Evolutionary conservation across 2,329 filamentous ascomycete genomes (phyloP).

Genomic region (Trichoderma pleuroti): DNA sequence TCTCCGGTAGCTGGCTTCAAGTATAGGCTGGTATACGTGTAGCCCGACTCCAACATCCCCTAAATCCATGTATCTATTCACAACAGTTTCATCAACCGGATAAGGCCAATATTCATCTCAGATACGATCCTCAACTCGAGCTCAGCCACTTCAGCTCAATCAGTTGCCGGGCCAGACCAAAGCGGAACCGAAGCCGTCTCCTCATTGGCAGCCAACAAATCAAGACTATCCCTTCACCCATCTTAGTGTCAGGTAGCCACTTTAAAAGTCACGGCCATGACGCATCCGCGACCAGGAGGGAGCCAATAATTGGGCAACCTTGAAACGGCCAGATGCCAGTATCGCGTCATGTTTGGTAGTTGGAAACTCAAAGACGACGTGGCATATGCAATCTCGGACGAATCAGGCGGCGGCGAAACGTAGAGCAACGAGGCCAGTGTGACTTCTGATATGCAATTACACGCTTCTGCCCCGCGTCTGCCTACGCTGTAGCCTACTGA

Average conservation of each 20-base stretch:
- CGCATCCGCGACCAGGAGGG: not conserved
- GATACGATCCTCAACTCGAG: not conserved
- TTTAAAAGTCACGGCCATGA: not conserved
- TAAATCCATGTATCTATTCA: not conserved
- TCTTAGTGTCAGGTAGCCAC: not conserved
- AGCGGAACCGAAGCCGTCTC: not conserved
- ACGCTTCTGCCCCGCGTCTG: constrained; percentile 8
- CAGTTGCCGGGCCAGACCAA: not conserved
- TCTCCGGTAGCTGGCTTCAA: not conserved
- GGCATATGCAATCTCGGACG: not conserved
- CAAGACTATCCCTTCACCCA: constrained; percentile 9
- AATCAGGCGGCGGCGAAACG: not conserved
- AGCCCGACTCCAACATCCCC: not conserved
- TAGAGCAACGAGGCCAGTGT: not conserved
- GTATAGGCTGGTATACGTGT: not conserved
- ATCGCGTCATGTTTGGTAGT: not conserved
- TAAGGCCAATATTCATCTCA: not conserved
- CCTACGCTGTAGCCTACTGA: constrained; percentile 6
- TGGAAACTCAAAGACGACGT: not conserved
- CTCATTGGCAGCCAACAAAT: constrained; percentile 24
- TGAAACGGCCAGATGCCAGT: not conserved
- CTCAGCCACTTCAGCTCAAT: not conserved
- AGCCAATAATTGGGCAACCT: not conserved
- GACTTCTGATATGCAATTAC: not conserved
- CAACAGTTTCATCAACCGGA: not conserved